phyloP scores from a whole-genome alignment of 306 rosid species.

The Citrullus amarus region DNA sequence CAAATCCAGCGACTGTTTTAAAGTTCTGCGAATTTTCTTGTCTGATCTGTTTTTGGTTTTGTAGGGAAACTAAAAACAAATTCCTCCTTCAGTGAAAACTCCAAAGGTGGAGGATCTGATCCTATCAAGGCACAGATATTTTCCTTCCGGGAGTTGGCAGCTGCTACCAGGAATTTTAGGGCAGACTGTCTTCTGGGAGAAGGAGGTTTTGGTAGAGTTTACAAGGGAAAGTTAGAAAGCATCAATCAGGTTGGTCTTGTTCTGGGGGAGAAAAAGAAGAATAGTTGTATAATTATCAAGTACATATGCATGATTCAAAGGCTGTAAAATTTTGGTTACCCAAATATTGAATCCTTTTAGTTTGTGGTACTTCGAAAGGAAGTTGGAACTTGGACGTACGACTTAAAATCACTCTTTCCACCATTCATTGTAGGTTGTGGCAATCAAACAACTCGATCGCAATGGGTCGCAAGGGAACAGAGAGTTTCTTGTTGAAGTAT shows the following conservation, averaged over 20 bases:
- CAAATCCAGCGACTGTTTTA: neutral
- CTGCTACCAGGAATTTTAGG: conserved; percentile 82
- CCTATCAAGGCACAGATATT: conserved; percentile 80
- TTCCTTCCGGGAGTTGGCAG: conserved; percentile 77
- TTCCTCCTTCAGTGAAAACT: conserved; percentile 36
- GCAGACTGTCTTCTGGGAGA: conserved; percentile 78
- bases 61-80: conserved; percentile 43
- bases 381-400: neutral
- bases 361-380: neutral
- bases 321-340: neutral
- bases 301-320: neutral
- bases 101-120: conserved; percentile 48
- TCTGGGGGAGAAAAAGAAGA: neutral
- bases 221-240: conserved; percentile 69
- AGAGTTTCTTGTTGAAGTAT: conserved; percentile 87
- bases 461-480: conserved; percentile 91
- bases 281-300: neutral
- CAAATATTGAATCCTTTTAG: neutral
- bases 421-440: conserved; percentile 51
- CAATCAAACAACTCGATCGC: conserved; percentile 89
- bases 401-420: conserved; percentile 6
- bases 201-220: conserved; percentile 91
- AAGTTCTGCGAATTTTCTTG: neutral
- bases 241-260: conserved; percentile 49
- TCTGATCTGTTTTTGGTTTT: conserved; percentile 11